Conservation (phyloP, 2,329 filamentous ascomycete genomes). For the Ascomycota sp. region DNA sequence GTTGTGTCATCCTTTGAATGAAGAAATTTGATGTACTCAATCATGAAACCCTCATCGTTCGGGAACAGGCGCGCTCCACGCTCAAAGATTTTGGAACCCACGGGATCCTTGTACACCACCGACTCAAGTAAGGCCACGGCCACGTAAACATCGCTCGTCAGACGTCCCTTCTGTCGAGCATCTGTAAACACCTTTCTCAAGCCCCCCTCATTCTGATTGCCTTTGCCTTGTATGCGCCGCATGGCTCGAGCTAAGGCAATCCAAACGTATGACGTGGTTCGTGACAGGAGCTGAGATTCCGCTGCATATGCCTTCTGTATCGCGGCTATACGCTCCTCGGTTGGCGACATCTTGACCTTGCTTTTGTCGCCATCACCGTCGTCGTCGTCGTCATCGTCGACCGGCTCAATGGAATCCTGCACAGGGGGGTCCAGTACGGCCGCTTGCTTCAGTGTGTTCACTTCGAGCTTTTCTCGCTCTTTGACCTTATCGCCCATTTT, state of each 20-base stretch:
- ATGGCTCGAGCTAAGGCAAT: conserved; percentile 85
- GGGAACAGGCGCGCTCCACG: conserved; percentile 83
- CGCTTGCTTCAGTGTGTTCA: conserved; percentile 33
- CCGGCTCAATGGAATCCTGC: conserved; percentile 17
- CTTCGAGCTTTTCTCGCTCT: conserved; percentile 34
- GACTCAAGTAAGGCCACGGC: conserved; percentile 84
- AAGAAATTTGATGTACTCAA: conserved; percentile 90
- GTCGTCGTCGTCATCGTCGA: conserved; percentile 28
- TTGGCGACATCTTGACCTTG: conserved; percentile 26
- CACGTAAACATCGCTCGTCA: conserved; percentile 88
- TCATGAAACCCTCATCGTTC: conserved; percentile 75
- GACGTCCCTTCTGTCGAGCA: conserved; percentile 62
- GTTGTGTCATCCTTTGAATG: conserved; percentile 82
- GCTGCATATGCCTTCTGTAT: conserved; percentile 45
- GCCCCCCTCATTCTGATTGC: conserved; percentile 41
- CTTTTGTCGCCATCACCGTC: conserved; percentile 23
- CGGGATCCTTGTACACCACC: conserved; percentile 82
- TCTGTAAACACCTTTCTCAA: conserved; percentile 77
- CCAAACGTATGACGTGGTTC: conserved; percentile 81
- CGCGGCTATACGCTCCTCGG: conserved; percentile 39
- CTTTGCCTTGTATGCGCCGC: conserved; percentile 78
- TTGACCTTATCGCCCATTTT: conserved; percentile 55
- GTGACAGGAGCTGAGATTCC: conserved; percentile 55
- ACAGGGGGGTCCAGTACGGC: conserved; percentile 15
- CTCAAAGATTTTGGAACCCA: conserved; percentile 88